Conservation (phyloP, 768 basidiomycete genomes). For the Hirschioporus abietinus region DNA sequence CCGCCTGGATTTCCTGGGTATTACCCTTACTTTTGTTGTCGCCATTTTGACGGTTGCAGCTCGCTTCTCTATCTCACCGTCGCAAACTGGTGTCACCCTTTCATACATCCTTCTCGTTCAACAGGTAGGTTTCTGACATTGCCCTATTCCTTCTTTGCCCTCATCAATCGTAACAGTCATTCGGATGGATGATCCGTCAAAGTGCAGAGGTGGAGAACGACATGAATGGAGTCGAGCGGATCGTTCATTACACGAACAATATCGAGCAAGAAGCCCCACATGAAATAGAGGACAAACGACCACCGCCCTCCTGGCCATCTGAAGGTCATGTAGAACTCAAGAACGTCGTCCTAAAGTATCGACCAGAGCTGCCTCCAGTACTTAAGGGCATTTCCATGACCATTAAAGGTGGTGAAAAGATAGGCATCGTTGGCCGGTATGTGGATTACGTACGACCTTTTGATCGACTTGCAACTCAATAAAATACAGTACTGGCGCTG, state of each 20-base stretch:
- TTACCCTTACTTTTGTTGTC: slow-evolving; percentile 66
- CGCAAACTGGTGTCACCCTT: slow-evolving; percentile 71
- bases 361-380: slow-evolving; percentile 84
- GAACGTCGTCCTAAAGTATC: slow-evolving; percentile 73
- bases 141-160: background rate
- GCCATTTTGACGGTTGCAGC: slow-evolving; percentile 73
- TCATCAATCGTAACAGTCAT: slow-evolving; percentile 32
- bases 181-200: slow-evolving; percentile 74
- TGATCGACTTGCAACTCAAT: slow-evolving; percentile 4
- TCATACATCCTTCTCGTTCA: slow-evolving; percentile 80
- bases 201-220: slow-evolving; percentile 86
- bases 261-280: slow-evolving; percentile 82
- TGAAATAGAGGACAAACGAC: slow-evolving; percentile 54
- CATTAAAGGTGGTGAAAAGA: slow-evolving; percentile 75
- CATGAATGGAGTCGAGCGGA: slow-evolving; percentile 87
- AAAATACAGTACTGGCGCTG: slow-evolving; percentile 60
- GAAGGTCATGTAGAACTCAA: slow-evolving; percentile 70
- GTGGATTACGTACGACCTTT: slow-evolving; percentile 16
- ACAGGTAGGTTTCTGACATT: slow-evolving; percentile 39
- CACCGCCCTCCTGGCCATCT: slow-evolving; percentile 65
- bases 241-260: slow-evolving; percentile 73
- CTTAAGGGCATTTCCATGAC: slow-evolving; percentile 76
- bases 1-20: slow-evolving; percentile 83
- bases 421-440: slow-evolving; percentile 79
- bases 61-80: slow-evolving; percentile 69